Evolutionary conservation across 2,329 filamentous ascomycete species (phyloP), one percentile per base, ranked within the genome.

Genomic region (Trichoderma asperellum): DNA sequence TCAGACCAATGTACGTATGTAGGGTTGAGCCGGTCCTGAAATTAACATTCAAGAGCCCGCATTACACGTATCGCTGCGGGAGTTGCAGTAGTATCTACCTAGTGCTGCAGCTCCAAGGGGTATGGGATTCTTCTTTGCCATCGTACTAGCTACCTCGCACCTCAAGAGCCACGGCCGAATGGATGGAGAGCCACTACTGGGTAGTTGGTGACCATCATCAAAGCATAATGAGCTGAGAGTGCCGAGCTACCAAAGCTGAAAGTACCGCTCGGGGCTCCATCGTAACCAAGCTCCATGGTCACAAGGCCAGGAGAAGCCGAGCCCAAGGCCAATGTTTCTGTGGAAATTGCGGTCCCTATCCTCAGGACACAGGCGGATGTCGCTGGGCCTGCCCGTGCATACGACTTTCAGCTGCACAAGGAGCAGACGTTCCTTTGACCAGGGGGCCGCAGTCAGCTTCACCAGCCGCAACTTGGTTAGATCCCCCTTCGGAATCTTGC

Each of bases 401-500:
- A 18, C 63, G 40, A 21, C 37, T 58, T n/a, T 59, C 63, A 67
- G 63, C 63, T 67, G 37, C 40, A 11, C 63, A 67, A 67, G 63
- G 63, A 67, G 63, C 63, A 59, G 55, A 59, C 52, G 63, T 49
- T 67, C 55, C 21, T 59, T 35, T 29, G 47, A 6, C 55, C 40
- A 52, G 63, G 53, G 63, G 49, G 2, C 55, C 29, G 40, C n/a
- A n/a, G 63, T 65, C 62, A 59, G 63, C 63, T 67, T 59, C 21
- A 24, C 63, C 63, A 67, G 37, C 63, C 63, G 63, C 63, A 58
- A 59, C 21, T 47, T 16, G 55, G 40, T 29, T 67, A 58, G 63
- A 59, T 57, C 62, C 35, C 35, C 35, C 52, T 34, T 66, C 63
- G 63, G 63, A 66, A 66, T 66, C 63, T 49, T 66, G 63, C 63